Conservation (phyloP, 2,329 filamentous ascomycete genomes). For the Microcera coccophila region DNA sequence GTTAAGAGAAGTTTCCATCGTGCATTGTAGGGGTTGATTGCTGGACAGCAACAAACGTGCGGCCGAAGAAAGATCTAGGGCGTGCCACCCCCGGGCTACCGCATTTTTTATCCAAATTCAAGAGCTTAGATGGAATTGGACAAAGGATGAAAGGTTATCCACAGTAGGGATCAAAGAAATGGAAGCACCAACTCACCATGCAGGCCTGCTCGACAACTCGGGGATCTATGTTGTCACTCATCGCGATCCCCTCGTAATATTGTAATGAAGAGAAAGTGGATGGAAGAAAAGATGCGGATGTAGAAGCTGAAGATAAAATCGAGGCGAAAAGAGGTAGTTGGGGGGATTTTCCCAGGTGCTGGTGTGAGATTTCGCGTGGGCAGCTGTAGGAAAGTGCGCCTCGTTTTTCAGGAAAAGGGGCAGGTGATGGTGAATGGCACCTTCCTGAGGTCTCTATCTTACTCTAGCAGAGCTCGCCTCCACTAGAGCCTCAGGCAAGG, state of each 20-base stretch:
- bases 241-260: slow-evolving; percentile 1
- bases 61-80: neutral
- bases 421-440: too few species aligned
- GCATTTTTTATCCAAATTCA: neutral
- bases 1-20: neutral
- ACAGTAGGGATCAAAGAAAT: neutral
- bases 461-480: too few species aligned
- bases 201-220: slow-evolving; percentile 6
- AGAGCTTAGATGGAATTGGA: neutral
- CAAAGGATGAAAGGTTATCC: neutral
- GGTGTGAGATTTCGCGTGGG: too few species aligned
- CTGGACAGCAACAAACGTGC: neutral
- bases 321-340: neutral
- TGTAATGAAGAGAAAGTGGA: neutral
- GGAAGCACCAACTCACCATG: slow-evolving; percentile 16
- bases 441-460: too few species aligned
- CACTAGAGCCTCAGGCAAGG: too few species aligned
- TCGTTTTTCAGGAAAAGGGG: neutral
- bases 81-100: neutral
- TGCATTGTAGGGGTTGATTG: neutral
- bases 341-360: neutral
- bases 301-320: neutral
- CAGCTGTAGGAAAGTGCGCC: neutral
- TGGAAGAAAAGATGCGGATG: neutral
- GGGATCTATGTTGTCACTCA: slow-evolving; percentile 14